These are phyloP conservation scores for Fusarium sp. DNA, from an alignment of 2,329 filamentous ascomycete genomes.

Conservation along the genomic window DNA sequence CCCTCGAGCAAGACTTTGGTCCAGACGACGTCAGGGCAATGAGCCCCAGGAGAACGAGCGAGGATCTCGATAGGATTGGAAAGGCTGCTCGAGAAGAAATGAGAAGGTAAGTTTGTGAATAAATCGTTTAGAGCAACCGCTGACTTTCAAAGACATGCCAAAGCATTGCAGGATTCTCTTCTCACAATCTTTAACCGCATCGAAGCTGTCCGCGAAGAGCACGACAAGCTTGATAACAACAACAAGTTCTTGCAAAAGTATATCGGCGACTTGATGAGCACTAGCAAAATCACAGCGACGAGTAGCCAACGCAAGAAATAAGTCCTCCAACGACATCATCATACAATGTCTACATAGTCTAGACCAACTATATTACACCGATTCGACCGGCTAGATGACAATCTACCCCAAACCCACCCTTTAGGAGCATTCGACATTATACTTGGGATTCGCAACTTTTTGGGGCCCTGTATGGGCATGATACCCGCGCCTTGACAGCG, in stretches of 20 bases:
- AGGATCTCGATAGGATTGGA: slow-evolving; percentile 88
- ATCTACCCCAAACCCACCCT: slow-evolving; percentile 15
- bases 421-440: slow-evolving; percentile 26
- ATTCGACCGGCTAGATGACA: slow-evolving; percentile 15
- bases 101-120: slow-evolving; percentile 59
- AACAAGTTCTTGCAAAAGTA: slow-evolving; percentile 99
- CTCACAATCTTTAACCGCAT: slow-evolving; percentile 92
- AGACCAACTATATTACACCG: not conserved
- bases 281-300: slow-evolving; percentile 76
- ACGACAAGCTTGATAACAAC: slow-evolving; percentile 95
- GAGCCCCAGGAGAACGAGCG: slow-evolving; percentile 91
- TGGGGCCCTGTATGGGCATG: slow-evolving; percentile 44
- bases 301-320: slow-evolving; percentile 65
- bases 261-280: slow-evolving; percentile 94
- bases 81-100: slow-evolving; percentile 80
- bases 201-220: slow-evolving; percentile 92
- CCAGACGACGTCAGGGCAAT: slow-evolving; percentile 92
- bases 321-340: slow-evolving; percentile 22
- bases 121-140: slow-evolving; percentile 7
- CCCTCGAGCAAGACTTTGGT: slow-evolving; percentile 79
- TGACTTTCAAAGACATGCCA: slow-evolving; percentile 76
- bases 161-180: slow-evolving; percentile 87
- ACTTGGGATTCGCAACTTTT: slow-evolving; percentile 38
- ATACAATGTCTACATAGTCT: not conserved
- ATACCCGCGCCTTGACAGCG: slow-evolving; percentile 46